Evolutionary conservation across 495 filamentous ascomycete genomes (phyloP).

Genomic region (Talaromyces nanjingensis): DNA sequence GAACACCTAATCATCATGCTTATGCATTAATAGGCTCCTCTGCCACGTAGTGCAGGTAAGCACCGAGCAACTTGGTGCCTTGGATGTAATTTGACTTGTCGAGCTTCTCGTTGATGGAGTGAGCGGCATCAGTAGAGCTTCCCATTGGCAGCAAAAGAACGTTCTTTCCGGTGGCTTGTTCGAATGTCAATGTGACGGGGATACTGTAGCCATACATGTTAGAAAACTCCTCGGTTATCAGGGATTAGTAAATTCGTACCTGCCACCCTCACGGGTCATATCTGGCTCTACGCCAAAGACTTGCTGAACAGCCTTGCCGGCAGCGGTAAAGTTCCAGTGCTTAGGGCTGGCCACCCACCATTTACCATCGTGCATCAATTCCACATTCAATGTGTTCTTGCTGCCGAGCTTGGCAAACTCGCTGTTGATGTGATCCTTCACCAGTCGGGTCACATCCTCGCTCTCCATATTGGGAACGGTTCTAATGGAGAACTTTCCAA

Average conservation of each 20-base stretch:
- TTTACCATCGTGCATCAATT: constrained; percentile 80
- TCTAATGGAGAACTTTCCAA: constrained; percentile 95
- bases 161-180: constrained; percentile 98
- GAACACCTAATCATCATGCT: neutral
- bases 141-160: constrained; percentile 95
- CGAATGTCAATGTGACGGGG: constrained; percentile 93
- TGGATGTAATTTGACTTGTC: constrained; percentile 97
- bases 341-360: constrained; percentile 98
- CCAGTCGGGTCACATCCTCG: constrained; percentile 73
- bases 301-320: constrained; percentile 82
- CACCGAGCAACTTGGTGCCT: constrained; percentile 91
- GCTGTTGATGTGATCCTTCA: constrained; percentile 70
- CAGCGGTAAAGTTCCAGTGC: constrained; percentile 97
- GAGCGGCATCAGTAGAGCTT: constrained; percentile 89
- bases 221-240: neutral
- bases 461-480: constrained; percentile 98
- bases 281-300: constrained; percentile 92
- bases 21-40: constrained; percentile 58
- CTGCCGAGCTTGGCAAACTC: constrained; percentile 75
- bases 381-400: constrained; percentile 83
- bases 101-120: constrained; percentile 97
- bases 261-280: constrained; percentile 92
- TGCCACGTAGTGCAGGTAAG: constrained; percentile 94
- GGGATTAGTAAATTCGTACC: constrained; percentile 36
- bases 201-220: constrained; percentile 49